Base-by-base conservation (phyloP, 2,329 filamentous ascomycete species). In the Saccharata proteae region DNA sequence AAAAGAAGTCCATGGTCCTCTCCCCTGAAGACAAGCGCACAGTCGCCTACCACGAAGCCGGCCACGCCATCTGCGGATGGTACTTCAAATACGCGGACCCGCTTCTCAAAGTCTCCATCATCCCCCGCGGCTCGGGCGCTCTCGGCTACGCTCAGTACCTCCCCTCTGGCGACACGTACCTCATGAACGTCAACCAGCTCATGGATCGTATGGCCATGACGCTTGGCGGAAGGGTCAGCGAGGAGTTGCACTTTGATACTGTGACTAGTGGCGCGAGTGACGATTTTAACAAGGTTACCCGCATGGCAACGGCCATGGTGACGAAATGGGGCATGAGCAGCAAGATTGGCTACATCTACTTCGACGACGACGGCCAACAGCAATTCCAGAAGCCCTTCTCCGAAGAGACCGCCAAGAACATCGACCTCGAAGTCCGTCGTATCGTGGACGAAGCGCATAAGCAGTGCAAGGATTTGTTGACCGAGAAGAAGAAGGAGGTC, bases 161-260 rank as follows among this genome's bases (percentile, higher is more conserved):
- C n/a, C 90, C 90, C 1, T 70, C 78, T 14, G 77, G 77, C 35
- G 90, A 98, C 51, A 84, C 83, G 6, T 96, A 96, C 56, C 71
- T 98, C 41, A 90, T 98, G 86, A 93, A 80, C 50, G 78, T 83
- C 41, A 78, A 86, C 53, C 90, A 98, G 61, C 69, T 98, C 24
- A 93, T 96, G 83, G 90, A 98, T 57, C 85, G 90, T 45, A 98
- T 98, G 90, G 90, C 90, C 41, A 98, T 98, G 90, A 94, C 88
- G 3, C 77, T 98, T 34, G 90, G 86, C 45, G 90, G 90, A 2
- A 84, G 90, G 42, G 81, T 98, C 15, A 90, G 80, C 13, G 90
- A 98, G 61, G 90, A 98, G 58, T 64, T 98, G 6, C 88, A 98
- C 61, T 98, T 98, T 59, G 79, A 90, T 19, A 93, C 85, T 0